A percentile compares a stretch with the other conserved stretches of the same genome.
phyloP scores from a whole-genome alignment of 495 filamentous ascomycete species.

The Xylaria longipes region DNA sequence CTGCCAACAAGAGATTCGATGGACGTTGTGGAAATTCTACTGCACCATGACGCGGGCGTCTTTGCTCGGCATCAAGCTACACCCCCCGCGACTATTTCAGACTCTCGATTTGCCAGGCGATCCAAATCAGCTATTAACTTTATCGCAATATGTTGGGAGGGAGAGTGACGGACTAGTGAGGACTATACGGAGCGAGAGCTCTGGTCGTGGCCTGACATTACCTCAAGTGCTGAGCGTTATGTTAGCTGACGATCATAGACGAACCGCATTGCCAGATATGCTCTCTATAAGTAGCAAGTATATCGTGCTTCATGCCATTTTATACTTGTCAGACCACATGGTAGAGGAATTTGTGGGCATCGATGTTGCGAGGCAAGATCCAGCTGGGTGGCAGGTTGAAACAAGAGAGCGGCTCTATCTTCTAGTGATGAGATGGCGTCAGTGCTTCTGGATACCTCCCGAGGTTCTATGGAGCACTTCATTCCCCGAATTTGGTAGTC shows the following conservation, averaged over 20 bases:
- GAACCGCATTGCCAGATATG: slow-evolving; percentile 7
- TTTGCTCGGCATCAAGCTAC: slow-evolving; percentile 11
- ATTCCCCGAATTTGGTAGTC: slow-evolving; percentile 15
- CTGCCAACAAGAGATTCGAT: not conserved
- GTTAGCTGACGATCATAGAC: slow-evolving; percentile 8
- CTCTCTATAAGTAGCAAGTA: slow-evolving; percentile 5
- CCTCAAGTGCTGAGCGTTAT: slow-evolving; percentile 4
- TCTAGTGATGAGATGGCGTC: slow-evolving; percentile 13
- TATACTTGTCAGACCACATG: slow-evolving; percentile 9
- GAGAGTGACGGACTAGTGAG: not conserved
- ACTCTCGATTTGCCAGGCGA: slow-evolving; percentile 13
- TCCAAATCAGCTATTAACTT: not conserved
- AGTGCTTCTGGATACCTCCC: slow-evolving; percentile 16
- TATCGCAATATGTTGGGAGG: not conserved
- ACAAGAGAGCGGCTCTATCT: slow-evolving; percentile 15
- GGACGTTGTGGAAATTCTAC: slow-evolving; percentile 20
- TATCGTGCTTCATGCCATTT: slow-evolving; percentile 7
- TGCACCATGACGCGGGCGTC: slow-evolving; percentile 6
- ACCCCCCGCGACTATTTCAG: not conserved
- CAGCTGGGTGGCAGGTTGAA: slow-evolving; percentile 4
- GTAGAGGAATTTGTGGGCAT: not conserved
- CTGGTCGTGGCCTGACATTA: not conserved
- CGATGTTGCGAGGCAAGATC: not conserved
- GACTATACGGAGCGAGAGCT: not conserved
- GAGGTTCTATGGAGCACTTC: slow-evolving; percentile 5